A percentile compares a stretch with the other conserved stretches of the same genome.
Evolutionary conservation across 352 stramenopile species (phyloP).

Genomic region (Phytophthora gonapodyides): DNA sequence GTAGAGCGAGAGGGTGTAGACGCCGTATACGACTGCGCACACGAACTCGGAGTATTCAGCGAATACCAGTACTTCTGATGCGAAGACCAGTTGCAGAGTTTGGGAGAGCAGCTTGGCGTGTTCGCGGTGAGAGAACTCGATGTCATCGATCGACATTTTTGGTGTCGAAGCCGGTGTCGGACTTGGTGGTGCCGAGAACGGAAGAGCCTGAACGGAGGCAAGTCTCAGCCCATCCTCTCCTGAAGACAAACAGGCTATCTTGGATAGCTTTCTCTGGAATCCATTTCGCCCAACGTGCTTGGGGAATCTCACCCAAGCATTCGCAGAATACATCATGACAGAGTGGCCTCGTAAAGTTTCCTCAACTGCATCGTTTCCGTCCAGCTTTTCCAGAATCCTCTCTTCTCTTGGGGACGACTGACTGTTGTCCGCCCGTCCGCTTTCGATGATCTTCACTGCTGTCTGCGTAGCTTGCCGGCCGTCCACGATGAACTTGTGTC

Average conservation of each 20-base stretch:
- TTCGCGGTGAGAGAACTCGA: constrained; percentile 24
- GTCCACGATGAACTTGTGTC: constrained; percentile 30
- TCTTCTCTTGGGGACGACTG: constrained; percentile 2
- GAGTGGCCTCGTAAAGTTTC: neutral
- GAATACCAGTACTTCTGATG: constrained; percentile 32
- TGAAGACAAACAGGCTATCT: no score
- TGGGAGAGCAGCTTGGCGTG: constrained; percentile 27
- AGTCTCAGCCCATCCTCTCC: no score
- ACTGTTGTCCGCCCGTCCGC: neutral
- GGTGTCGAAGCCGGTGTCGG: no score
- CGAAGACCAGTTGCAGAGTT: constrained; percentile 34
- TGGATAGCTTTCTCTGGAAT: no score
- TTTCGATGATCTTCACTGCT: constrained; percentile 27
- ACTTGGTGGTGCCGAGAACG: no score
- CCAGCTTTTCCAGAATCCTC: neutral
- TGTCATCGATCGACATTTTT: constrained; percentile 13
- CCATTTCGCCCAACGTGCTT: no score
- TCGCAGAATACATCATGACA: no score
- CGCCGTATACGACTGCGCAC: constrained; percentile 29
- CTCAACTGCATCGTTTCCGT: neutral
- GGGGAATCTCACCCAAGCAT: no score
- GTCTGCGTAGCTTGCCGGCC: constrained; percentile 17
- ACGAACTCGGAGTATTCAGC: constrained; percentile 40
- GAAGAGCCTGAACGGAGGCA: no score
- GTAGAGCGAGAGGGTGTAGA: constrained; percentile 29